Percentiles rank a stretch among this genome's conserved stretches.
Conservation (phyloP, 2,329 filamentous ascomycete genomes). For the Ambrosiella cleistominuta region DNA sequence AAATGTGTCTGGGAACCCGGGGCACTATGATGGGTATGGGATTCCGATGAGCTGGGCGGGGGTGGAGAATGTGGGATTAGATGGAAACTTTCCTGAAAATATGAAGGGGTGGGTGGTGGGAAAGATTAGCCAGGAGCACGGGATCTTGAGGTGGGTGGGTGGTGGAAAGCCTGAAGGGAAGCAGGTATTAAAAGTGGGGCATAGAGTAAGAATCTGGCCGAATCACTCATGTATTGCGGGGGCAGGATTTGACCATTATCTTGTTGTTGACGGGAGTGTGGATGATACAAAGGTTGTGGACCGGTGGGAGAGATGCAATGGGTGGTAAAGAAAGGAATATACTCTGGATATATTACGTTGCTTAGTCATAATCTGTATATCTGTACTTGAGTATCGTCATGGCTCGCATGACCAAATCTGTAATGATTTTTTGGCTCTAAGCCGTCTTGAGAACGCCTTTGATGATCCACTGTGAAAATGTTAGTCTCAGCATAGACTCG, state of each 20-base stretch:
- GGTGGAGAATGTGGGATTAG: constrained; percentile 18
- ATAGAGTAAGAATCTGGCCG: constrained; percentile 55
- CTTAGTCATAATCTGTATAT: background rate
- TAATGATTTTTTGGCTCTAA: background rate
- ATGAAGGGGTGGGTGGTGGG: constrained; percentile 47
- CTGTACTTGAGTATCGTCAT: background rate
- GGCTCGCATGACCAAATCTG: background rate
- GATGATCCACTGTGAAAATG: constrained; percentile 2
- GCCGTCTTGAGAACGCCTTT: background rate
- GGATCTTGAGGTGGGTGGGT: constrained; percentile 44
- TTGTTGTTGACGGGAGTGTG: constrained; percentile 47
- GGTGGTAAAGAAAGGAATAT: constrained; percentile 35
- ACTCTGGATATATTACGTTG: background rate
- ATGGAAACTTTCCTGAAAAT: constrained; percentile 25
- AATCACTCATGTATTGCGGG: constrained; percentile 70
- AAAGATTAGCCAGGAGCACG: constrained; percentile 63
- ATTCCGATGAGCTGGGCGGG: constrained; percentile 43
- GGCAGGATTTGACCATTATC: constrained; percentile 53
- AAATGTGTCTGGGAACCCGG: constrained; percentile 21
- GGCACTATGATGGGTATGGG: constrained; percentile 51
- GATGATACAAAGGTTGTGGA: constrained; percentile 49
- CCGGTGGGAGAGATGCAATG: constrained; percentile 54
- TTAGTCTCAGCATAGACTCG: background rate
- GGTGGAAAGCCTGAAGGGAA: constrained; percentile 24
- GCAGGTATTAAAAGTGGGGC: constrained; percentile 37